These are phyloP conservation scores for Microbotryum intermedium DNA, from an alignment of 1,284 basidiomycete species.

Conservation along the genomic window DNA sequence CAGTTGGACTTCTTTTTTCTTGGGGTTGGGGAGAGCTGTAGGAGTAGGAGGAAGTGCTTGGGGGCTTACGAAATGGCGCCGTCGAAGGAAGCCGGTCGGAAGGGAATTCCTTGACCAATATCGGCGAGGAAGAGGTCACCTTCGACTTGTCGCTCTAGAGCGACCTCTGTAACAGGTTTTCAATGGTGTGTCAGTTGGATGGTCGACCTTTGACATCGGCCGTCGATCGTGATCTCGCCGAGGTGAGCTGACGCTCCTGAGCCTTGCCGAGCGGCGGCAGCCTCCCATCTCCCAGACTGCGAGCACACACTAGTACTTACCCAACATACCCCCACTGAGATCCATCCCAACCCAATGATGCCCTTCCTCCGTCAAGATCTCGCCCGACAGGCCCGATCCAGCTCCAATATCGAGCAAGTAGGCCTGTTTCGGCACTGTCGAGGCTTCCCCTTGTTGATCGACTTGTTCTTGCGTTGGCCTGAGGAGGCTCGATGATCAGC, in stretches of 20 bases:
- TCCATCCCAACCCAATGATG: constrained; percentile 93
- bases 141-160: constrained; percentile 83
- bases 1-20: background rate
- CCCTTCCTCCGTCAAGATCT: constrained; percentile 90
- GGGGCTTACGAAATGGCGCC: constrained; percentile 78
- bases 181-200: background rate
- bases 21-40: background rate
- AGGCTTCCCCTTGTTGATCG: constrained; percentile 11
- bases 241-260: too few species aligned
- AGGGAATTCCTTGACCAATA: constrained; percentile 50
- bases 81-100: constrained; percentile 92
- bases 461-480: background rate
- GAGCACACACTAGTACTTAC: constrained; percentile 42
- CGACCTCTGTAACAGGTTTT: constrained; percentile 63
- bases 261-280: too few species aligned
- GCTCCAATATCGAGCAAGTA: constrained; percentile 95
- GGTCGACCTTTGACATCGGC: too few species aligned
- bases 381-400: constrained; percentile 94
- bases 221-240: background rate
- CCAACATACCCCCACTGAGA: constrained; percentile 86
- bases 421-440: constrained; percentile 47
- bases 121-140: constrained; percentile 60
- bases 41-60: constrained; percentile 4
- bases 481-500: background rate
- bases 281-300: too few species aligned